These are phyloP conservation scores for Ceratobasidium papillatum DNA, from an alignment of 1,284 basidiomycete species.

Conservation along the genomic window DNA sequence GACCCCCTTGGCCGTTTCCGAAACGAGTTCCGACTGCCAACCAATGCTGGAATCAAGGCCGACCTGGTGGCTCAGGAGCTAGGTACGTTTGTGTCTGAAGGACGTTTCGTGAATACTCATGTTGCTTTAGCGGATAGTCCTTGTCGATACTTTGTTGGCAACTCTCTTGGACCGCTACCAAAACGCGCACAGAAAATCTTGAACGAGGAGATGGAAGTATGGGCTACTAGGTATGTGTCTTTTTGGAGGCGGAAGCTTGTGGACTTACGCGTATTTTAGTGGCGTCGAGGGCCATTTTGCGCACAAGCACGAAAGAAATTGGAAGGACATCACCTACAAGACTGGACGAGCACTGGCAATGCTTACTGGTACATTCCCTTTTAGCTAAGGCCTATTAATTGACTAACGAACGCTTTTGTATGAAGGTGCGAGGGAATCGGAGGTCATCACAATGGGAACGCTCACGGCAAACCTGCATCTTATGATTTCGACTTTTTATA, in stretches of 20 bases:
- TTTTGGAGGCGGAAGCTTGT: neutral
- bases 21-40: constrained; percentile 70
- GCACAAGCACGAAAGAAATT: constrained; percentile 84
- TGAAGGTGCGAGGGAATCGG: constrained; percentile 81
- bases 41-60: constrained; percentile 64
- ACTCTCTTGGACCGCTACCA: constrained; percentile 89
- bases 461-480: constrained; percentile 95
- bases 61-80: constrained; percentile 54
- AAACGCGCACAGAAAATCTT: constrained; percentile 77
- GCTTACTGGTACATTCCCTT: constrained; percentile 10
- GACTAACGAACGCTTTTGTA: constrained; percentile 30
- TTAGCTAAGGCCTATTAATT: neutral
- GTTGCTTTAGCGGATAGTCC: constrained; percentile 58
- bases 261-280: constrained; percentile 55
- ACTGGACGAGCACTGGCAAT: constrained; percentile 27
- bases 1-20: constrained; percentile 54
- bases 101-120: neutral
- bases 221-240: constrained; percentile 74
- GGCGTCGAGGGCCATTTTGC: constrained; percentile 92
- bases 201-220: constrained; percentile 87
- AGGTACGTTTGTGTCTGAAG: constrained; percentile 47
- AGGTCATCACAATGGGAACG: constrained; percentile 94
- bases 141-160: constrained; percentile 93
- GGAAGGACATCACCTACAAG: constrained; percentile 82
- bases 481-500: constrained; percentile 94